Percentiles rank a stretch among this genome's conserved stretches.
Conservation (phyloP, 1,284 basidiomycete genomes). For the Calocybe gambosa region DNA sequence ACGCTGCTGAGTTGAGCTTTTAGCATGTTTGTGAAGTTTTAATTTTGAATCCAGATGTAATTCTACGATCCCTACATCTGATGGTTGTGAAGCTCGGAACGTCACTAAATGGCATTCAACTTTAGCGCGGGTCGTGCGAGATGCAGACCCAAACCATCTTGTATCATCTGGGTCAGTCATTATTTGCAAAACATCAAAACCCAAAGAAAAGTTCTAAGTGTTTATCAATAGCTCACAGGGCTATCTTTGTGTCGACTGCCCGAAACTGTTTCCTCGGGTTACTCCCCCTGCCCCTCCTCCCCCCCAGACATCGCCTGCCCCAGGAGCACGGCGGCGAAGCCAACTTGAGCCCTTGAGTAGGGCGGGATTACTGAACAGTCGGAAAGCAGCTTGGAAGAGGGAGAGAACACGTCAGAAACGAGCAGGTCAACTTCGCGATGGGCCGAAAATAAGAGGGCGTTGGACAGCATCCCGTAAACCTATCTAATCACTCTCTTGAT, state of each 20-base stretch:
- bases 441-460: constrained; percentile 51
- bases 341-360: constrained; percentile 35
- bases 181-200: background rate
- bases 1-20: background rate
- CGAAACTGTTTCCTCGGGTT: constrained; percentile 43
- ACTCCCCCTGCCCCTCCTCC: constrained; percentile 12
- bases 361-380: constrained; percentile 38
- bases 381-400: constrained; percentile 38
- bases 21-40: background rate
- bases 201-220: background rate
- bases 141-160: constrained; percentile 58
- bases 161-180: constrained; percentile 50
- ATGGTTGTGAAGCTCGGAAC: constrained; percentile 40
- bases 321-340: constrained; percentile 30
- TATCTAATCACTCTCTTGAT: background rate
- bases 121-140: constrained; percentile 38
- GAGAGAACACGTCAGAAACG: constrained; percentile 24
- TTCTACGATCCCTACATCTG: constrained; percentile 41
- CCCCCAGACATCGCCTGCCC: constrained; percentile 33
- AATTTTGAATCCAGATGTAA: constrained; percentile 37
- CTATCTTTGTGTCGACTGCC: constrained; percentile 51
- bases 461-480: constrained; percentile 50
- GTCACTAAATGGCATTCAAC: constrained; percentile 52
- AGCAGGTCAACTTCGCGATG: constrained; percentile 25
- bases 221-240: constrained; percentile 42